Conservation (phyloP, 179 eudicot species). For the Spinacia oleracea region DNA sequence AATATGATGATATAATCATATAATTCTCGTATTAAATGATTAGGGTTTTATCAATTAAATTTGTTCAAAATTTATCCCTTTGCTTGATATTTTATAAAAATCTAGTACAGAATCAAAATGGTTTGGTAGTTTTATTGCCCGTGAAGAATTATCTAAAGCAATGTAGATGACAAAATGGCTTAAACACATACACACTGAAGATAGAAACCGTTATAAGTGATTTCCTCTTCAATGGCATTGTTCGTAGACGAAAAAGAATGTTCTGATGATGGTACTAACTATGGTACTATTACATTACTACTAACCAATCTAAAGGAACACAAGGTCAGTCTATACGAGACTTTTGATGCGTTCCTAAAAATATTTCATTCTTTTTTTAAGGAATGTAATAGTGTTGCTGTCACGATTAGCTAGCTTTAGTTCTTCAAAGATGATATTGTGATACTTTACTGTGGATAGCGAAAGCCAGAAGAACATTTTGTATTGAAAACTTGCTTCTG, state of each 20-base stretch:
- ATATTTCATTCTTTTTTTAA: too few relatives aligned
- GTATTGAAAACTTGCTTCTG: not conserved
- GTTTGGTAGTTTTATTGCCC: not conserved
- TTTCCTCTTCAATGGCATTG: not conserved
- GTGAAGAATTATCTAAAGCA: not conserved
- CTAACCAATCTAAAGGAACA: too few relatives aligned
- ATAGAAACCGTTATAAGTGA: not conserved
- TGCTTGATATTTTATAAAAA: not conserved
- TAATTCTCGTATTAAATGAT: too few relatives aligned
- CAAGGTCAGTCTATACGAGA: too few relatives aligned
- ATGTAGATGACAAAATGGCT: not conserved
- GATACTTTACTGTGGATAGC: not conserved
- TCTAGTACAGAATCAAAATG: not conserved
- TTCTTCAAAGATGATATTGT: not conserved
- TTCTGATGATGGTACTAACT: not conserved
- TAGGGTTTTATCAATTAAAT: too few relatives aligned
- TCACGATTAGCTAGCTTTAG: not conserved
- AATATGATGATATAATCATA: too few relatives aligned
- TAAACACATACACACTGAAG: not conserved
- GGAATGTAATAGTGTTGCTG: too few relatives aligned
- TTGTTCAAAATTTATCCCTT: too few relatives aligned
- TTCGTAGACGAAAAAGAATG: too few relatives aligned
- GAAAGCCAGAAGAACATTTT: not conserved
- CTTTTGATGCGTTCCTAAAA: too few relatives aligned
- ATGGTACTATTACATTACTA: not conserved